Evolutionary conservation across 2,329 filamentous ascomycete species (phyloP), one percentile per base, ranked within the genome.

Genomic region (Trichophyton equinum): DNA sequence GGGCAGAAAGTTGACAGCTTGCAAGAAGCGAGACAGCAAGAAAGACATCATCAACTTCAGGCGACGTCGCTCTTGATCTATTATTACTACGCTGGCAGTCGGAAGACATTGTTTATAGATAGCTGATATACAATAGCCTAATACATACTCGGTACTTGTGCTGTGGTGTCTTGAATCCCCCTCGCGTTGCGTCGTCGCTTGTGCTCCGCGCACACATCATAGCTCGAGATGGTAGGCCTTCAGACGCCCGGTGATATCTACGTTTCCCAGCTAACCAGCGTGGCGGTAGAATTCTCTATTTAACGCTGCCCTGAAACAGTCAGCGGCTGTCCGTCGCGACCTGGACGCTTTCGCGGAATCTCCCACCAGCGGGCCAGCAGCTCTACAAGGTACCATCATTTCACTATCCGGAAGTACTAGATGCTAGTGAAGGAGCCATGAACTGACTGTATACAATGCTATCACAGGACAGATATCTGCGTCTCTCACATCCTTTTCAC

Each of bases 251-350:
- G 5, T 7, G 51, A 36, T 36, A 20, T 20, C 27, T 30, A 30
- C 27, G 33, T 36, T 36, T 30, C 51, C 27, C 4, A 55, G 30
- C 51, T 55, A 55, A 55, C 13, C 25, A n/a, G 15, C n/a, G 27
- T 36, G 5, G 33, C 7, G 25, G 18, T 38, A 90, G 89, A 92
- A 91, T 69, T 86, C 88, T 51, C 81, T 90, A 58, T 95, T 92
- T 78, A 95, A 95, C 73, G 87, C 88, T 61, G 88, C 89, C 59
- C 79, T 94, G 60, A 89, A 90, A 76, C 89, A 95, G 77, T 90
- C 86, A 66, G 89, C 88, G 67, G 83, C 87, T 51, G 84, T 95
- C 67, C 86, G 87, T 68, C 83, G 82, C 70, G 88, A 94, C 70
- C 83, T 95, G 64, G 84, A 88, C 67, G 79, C 81, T 55, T 86